Evolutionary conservation across 75 land plant species (phyloP), one percentile per base, ranked within the genome.

Genomic region (Isoetes taiwanensis): DNA sequence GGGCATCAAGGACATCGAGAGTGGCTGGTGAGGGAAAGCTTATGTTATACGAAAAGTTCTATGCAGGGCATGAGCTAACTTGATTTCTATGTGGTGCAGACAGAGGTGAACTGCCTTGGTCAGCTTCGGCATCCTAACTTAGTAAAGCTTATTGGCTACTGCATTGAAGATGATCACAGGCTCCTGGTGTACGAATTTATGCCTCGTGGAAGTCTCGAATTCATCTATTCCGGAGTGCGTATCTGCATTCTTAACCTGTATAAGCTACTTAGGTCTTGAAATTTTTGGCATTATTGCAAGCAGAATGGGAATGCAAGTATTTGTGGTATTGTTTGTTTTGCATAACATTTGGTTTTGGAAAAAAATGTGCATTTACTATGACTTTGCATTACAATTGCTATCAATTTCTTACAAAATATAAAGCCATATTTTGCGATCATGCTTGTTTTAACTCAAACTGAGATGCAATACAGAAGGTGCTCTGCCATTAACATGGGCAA

Each of bases 1-100:
- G 87, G 87, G 25, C 80, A 74, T 58, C 87, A 84, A 61, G 87
- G 87, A 46, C 87, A 84, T 65, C 80, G 71, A 77, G 87, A 84
- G 59, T 84, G 87, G 87, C 74, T 84, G 72, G 87, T 84, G 72
- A 64, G 90, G 76, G 4, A 5, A 6, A 46, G 50, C 4, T 8
- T 8, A 23, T 4, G 50, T 19, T 6, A n/a, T 6, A 46, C 6
- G 23, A 6, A 46, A 6, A 5, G 50, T 6, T 6, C 4, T 6
- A 6, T 19, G 4, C 5, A n/a, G n/a, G 4, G 50, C 21, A 46
- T 6, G 16, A 46, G 5, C 12, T 19, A 46, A 46, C 50, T 46
- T 46, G 23, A 14, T n/a, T n/a, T n/a, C 39, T 9, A 37, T 9
- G 9, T 37, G 39, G 9, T 37, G 9, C 19, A 46, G 50, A 23